These are phyloP conservation scores for Colletotrichum melonis DNA, from an alignment of 2,329 filamentous ascomycete genomes.

Conservation along the genomic window DNA sequence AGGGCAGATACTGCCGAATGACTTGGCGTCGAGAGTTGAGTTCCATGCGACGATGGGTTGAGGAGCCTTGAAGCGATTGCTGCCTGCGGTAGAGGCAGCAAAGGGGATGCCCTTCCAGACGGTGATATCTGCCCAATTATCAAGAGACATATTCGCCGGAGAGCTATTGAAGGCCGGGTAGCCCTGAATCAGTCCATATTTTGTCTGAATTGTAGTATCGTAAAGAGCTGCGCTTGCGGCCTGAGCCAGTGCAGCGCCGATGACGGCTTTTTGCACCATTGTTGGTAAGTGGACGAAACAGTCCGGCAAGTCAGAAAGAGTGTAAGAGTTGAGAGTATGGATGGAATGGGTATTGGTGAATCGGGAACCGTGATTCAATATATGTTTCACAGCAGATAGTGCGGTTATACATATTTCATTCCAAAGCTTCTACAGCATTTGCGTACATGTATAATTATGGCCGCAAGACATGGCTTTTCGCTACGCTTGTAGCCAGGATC, in stretches of 20 bases:
- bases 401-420: too few relatives aligned
- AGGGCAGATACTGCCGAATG: constrained; percentile 22
- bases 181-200: constrained; percentile 14
- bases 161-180: constrained; percentile 2
- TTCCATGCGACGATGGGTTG: constrained; percentile 36
- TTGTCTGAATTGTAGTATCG: neutral
- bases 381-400: too few relatives aligned
- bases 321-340: too few relatives aligned
- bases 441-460: too few relatives aligned
- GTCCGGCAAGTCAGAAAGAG: too few relatives aligned
- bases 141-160: constrained; percentile 21
- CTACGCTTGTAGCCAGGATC: too few relatives aligned
- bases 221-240: neutral
- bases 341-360: too few relatives aligned
- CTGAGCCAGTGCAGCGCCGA: neutral
- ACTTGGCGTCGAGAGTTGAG: constrained; percentile 35
- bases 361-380: too few relatives aligned
- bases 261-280: neutral
- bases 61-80: neutral
- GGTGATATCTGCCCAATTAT: constrained; percentile 16
- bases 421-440: too few relatives aligned
- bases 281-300: neutral
- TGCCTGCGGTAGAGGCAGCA: neutral
- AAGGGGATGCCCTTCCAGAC: constrained; percentile 6
- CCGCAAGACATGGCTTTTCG: too few relatives aligned